Percentiles rank a stretch among this genome's conserved stretches.
phyloP scores from a whole-genome alignment of 2,329 filamentous ascomycete species.

The Exophiala sideris region DNA sequence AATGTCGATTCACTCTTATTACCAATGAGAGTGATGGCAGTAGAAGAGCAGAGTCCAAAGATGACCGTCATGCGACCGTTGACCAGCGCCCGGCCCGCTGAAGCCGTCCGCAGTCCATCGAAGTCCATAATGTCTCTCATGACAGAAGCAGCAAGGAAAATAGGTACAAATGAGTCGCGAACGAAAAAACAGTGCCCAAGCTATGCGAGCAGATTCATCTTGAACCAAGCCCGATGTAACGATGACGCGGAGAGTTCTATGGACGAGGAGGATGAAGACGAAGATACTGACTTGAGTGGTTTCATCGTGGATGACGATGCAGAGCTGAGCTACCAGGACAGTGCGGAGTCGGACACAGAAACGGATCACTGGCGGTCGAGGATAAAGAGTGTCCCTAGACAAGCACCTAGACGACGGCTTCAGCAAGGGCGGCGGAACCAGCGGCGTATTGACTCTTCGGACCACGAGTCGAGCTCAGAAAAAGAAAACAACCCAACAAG shows the following conservation, averaged over 20 bases:
- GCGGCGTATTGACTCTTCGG: constrained; percentile 8
- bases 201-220: constrained; percentile 22
- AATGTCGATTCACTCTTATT: constrained; percentile 37
- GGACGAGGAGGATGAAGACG: constrained; percentile 27
- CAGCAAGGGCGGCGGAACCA: constrained; percentile 14
- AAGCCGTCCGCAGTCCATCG: not conserved
- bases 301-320: constrained; percentile 31
- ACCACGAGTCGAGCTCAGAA: constrained; percentile 27
- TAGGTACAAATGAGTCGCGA: not conserved
- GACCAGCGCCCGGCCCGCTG: constrained; percentile 17
- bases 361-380: constrained; percentile 4
- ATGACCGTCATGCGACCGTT: constrained; percentile 28
- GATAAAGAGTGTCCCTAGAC: not conserved
- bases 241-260: constrained; percentile 26
- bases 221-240: constrained; percentile 26
- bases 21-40: constrained; percentile 28
- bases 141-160: constrained; percentile 5
- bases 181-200: constrained; percentile 3
- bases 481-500: constrained; percentile 19
- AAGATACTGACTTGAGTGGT: constrained; percentile 30
- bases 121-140: constrained; percentile 23
- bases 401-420: constrained; percentile 15
- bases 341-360: constrained; percentile 16
- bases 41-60: constrained; percentile 35
- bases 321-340: constrained; percentile 26